phyloP scores from a whole-genome alignment of 2,329 filamentous ascomycete genomes.

The Cladosporium sp. region DNA sequence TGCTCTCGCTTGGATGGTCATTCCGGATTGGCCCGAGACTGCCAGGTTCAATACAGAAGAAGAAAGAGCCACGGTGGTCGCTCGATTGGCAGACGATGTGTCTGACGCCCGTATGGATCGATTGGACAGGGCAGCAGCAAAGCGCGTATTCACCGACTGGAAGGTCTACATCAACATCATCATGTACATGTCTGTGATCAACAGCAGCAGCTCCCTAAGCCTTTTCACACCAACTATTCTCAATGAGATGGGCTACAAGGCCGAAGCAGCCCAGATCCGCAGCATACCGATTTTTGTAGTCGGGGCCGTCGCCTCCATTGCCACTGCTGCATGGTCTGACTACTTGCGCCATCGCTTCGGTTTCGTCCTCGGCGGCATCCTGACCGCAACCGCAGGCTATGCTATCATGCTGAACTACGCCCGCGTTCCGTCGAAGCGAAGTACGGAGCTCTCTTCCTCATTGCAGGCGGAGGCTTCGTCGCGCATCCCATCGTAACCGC shows the following conservation, averaged over 20 bases:
- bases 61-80: conserved; percentile 46
- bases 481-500: conserved; percentile 56
- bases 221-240: conserved; percentile 47
- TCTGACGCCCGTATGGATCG: conserved; percentile 53
- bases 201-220: conserved; percentile 47
- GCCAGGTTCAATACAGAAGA: conserved; percentile 48
- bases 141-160: conserved; percentile 51
- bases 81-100: conserved; percentile 40
- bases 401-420: conserved; percentile 54
- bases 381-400: conserved; percentile 56
- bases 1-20: conserved; percentile 30
- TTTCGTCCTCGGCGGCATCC: conserved; percentile 54
- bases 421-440: no score
- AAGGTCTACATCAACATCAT: conserved; percentile 47
- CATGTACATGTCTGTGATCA: conserved; percentile 41
- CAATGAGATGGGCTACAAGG: conserved; percentile 43
- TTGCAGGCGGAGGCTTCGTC: conserved; percentile 56
- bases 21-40: conserved; percentile 47
- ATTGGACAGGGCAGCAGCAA: conserved; percentile 49
- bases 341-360: conserved; percentile 52
- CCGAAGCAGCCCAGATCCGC: conserved; percentile 41
- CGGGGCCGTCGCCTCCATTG: conserved; percentile 40
- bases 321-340: conserved; percentile 52
- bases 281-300: conserved; percentile 38
- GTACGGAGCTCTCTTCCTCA: conserved; percentile 55